These are phyloP conservation scores for Suhomyces yuchorum DNA, from an alignment of 1,139 yeast genomes.

Conservation along the genomic window DNA sequence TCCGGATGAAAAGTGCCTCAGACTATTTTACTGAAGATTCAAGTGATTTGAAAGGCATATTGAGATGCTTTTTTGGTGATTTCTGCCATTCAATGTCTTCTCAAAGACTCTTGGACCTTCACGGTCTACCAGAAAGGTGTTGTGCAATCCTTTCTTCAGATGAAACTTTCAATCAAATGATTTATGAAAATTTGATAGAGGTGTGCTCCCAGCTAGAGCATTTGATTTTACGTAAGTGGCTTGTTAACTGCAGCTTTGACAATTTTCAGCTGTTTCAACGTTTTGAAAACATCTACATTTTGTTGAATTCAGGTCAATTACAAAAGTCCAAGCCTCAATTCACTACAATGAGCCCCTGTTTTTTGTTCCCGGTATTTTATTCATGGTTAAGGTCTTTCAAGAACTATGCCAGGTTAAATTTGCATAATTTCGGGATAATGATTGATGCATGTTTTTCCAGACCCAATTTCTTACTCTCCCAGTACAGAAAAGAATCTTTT, in stretches of 20 bases:
- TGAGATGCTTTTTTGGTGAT: background rate
- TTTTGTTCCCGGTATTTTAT: conserved; percentile 32
- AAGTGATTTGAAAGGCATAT: background rate
- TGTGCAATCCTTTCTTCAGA: background rate
- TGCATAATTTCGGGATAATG: conserved; percentile 6
- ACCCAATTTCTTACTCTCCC: conserved; percentile 5
- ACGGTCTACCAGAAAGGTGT: conserved; percentile 5
- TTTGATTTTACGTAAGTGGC: conserved; percentile 22
- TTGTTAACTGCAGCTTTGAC: conserved; percentile 20
- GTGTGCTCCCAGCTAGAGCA: conserved; percentile 15
- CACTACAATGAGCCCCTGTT: conserved; percentile 26
- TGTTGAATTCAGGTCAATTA: conserved; percentile 1
- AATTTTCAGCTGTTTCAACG: conserved; percentile 16
- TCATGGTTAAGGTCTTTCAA: conserved; percentile 14
- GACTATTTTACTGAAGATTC: background rate
- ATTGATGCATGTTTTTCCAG: conserved; percentile 8
- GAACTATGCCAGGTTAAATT: conserved; percentile 2
- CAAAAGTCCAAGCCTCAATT: conserved; percentile 2
- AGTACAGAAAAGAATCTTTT: conserved; percentile 2
- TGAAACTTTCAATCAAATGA: background rate
- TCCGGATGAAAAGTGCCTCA: background rate
- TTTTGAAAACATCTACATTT: conserved; percentile 26
- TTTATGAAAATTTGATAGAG: background rate
- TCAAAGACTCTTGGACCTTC: background rate
- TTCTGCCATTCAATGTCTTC: background rate